Conservation (phyloP, 257 asterid species). For the Asclepias syriaca region DNA sequence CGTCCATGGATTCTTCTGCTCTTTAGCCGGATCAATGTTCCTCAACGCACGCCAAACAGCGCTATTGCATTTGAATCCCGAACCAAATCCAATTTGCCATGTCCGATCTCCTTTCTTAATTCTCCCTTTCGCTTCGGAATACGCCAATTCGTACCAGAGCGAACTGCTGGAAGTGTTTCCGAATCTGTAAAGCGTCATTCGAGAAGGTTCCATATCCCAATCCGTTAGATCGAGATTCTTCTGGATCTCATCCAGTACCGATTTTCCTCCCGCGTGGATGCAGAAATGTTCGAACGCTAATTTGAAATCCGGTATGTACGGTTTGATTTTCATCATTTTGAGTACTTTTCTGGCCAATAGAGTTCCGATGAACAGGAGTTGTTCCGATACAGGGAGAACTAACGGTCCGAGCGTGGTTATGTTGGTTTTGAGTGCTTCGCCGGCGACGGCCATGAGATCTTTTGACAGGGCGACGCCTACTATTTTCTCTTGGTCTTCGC, state of each 20-base stretch:
- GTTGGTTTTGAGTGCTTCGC: slow-evolving; percentile 37
- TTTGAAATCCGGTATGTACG: slow-evolving; percentile 44
- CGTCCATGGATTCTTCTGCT: slow-evolving; percentile 43
- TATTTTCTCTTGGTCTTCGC: slow-evolving; percentile 32
- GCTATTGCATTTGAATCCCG: slow-evolving; percentile 50
- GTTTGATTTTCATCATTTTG: slow-evolving; percentile 29
- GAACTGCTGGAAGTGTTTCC: slow-evolving; percentile 54
- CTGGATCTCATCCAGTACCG: slow-evolving; percentile 39
- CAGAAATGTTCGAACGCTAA: slow-evolving; percentile 47
- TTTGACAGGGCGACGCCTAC: slow-evolving; percentile 34
- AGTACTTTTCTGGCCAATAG: slow-evolving; percentile 33
- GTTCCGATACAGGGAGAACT: slow-evolving; percentile 54
- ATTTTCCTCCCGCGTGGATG: slow-evolving; percentile 45
- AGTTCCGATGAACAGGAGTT: slow-evolving; percentile 34
- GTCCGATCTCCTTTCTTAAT: slow-evolving; percentile 35
- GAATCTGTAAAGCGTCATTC: slow-evolving; percentile 49
- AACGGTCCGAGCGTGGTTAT: slow-evolving; percentile 40
- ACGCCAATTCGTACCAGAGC: slow-evolving; percentile 45
- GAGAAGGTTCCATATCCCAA: slow-evolving; percentile 53
- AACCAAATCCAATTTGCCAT: slow-evolving; percentile 53
- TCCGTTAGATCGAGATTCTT: slow-evolving; percentile 31
- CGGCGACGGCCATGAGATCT: slow-evolving; percentile 39
- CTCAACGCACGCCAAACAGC: slow-evolving; percentile 44
- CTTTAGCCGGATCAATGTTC: slow-evolving; percentile 32
- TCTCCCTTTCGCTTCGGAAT: slow-evolving; percentile 44